Evolutionary conservation across 306 rosid genomes (phyloP).

Genomic region (Malus fusca): DNA sequence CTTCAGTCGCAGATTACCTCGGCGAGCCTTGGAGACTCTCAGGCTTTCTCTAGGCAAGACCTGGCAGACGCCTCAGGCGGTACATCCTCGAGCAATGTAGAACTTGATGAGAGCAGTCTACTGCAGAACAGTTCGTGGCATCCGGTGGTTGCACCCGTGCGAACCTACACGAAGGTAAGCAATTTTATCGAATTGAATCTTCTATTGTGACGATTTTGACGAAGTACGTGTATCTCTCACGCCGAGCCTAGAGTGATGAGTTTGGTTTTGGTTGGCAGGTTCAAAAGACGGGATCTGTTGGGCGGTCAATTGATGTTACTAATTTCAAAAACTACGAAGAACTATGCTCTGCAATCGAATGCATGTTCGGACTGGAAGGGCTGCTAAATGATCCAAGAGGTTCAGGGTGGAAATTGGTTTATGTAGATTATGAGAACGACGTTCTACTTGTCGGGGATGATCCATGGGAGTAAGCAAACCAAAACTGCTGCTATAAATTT

Average conservation of each 20-base stretch:
- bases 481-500: not conserved
- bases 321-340: constrained; percentile 74
- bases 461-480: constrained; percentile 86
- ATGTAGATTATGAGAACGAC: constrained; percentile 85
- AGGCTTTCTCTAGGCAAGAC: constrained; percentile 58
- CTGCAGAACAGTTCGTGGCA: constrained; percentile 82
- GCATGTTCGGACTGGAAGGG: constrained; percentile 93
- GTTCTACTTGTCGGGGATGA: constrained; percentile 93
- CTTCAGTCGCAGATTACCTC: constrained; percentile 93
- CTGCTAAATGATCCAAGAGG: constrained; percentile 78
- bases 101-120: constrained; percentile 77
- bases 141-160: constrained; percentile 59
- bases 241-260: not conserved
- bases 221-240: not conserved
- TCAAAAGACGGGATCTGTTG: constrained; percentile 93
- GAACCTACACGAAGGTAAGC: constrained; percentile 81
- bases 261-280: constrained; percentile 39
- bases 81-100: constrained; percentile 79
- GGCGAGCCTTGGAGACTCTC: constrained; percentile 67
- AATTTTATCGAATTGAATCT: not conserved
- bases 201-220: not conserved
- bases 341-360: constrained; percentile 68
- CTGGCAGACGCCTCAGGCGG: constrained; percentile 65
- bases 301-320: constrained; percentile 85
- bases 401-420: constrained; percentile 87